phyloP scores from a whole-genome alignment of 2,329 filamentous ascomycete species.

The Tetracladium maxilliforme region DNA sequence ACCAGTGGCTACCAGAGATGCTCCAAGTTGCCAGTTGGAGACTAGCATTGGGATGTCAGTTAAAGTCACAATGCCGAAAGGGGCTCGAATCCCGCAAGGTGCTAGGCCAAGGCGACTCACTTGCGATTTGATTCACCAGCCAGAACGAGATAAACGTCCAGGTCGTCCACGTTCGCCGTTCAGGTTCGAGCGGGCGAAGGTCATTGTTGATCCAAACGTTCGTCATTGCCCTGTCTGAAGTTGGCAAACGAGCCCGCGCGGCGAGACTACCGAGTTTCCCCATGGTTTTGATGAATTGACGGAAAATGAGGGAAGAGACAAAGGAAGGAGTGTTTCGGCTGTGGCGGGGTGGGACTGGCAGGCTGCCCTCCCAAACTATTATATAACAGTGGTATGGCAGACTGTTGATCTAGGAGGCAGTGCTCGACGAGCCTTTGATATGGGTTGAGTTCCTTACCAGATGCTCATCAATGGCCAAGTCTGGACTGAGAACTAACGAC shows the following conservation, averaged over 20 bases:
- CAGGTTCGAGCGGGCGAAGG: conserved; percentile 21
- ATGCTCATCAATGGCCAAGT: too few species aligned
- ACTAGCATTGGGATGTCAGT: conserved; percentile 1
- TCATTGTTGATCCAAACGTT: conserved; percentile 21
- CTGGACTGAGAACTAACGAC: too few species aligned
- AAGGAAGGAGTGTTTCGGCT: too few species aligned
- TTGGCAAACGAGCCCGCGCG: neutral
- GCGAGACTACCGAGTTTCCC: neutral
- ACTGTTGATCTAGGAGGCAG: too few species aligned
- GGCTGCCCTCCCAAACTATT: too few species aligned
- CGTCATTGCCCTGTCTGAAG: conserved; percentile 1
- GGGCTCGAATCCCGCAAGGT: neutral
- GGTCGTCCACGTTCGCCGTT: conserved; percentile 18
- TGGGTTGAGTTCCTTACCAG: too few species aligned
- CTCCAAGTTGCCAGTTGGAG: conserved; percentile 19
- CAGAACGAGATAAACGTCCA: conserved; percentile 22
- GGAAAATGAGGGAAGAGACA: too few species aligned
- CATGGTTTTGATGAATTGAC: too few species aligned
- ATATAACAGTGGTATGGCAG: too few species aligned
- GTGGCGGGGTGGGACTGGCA: too few species aligned
- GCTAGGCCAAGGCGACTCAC: too few species aligned
- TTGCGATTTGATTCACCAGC: conserved; percentile 20
- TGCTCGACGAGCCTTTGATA: too few species aligned
- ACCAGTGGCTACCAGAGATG: conserved; percentile 19
- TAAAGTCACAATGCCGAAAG: neutral